A percentile compares a stretch with the other conserved stretches of the same genome.
Conservation (phyloP, 2,329 filamentous ascomycete genomes). For the Hypoxylon rubiginosum region DNA sequence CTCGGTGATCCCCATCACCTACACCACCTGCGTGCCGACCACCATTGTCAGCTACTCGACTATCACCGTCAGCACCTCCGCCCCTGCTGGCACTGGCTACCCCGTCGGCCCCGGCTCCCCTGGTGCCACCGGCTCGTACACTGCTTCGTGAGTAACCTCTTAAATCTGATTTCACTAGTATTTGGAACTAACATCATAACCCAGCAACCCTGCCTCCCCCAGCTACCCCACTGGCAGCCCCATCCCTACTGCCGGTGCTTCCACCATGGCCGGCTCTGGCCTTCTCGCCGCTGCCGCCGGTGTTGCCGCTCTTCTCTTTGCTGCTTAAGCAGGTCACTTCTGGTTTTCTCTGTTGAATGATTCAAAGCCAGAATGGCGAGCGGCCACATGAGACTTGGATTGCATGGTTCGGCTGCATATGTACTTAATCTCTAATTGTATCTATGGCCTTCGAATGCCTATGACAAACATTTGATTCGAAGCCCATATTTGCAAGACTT, state of each 20-base stretch:
- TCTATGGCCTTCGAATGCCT: constrained; percentile 46
- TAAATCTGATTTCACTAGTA: not conserved
- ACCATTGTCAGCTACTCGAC: constrained; percentile 49
- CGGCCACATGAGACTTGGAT: constrained; percentile 56
- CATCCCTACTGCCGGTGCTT: constrained; percentile 64
- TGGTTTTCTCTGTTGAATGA: constrained; percentile 52
- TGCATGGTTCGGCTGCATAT: constrained; percentile 47
- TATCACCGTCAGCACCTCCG: constrained; percentile 35
- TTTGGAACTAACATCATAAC: constrained; percentile 45
- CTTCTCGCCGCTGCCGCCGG: constrained; percentile 68
- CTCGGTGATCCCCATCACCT: constrained; percentile 51
- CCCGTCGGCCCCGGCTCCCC: constrained; percentile 40
- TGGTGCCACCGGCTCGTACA: constrained; percentile 48
- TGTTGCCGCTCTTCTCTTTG: constrained; percentile 66
- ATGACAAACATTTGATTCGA: constrained; percentile 35
- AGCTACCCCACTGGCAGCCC: constrained; percentile 55
- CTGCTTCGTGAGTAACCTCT: constrained; percentile 50
- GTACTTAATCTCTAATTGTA: constrained; percentile 65
- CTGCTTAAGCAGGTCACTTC: constrained; percentile 60
- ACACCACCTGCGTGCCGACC: constrained; percentile 60
- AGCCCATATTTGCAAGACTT: constrained; percentile 19
- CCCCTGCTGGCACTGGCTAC: constrained; percentile 44
- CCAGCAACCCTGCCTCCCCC: constrained; percentile 53
- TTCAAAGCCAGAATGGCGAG: constrained; percentile 57
- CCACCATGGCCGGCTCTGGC: constrained; percentile 66